phyloP scores from a whole-genome alignment of 805 yeast genomes.

The Yarrowia keelungensis region DNA sequence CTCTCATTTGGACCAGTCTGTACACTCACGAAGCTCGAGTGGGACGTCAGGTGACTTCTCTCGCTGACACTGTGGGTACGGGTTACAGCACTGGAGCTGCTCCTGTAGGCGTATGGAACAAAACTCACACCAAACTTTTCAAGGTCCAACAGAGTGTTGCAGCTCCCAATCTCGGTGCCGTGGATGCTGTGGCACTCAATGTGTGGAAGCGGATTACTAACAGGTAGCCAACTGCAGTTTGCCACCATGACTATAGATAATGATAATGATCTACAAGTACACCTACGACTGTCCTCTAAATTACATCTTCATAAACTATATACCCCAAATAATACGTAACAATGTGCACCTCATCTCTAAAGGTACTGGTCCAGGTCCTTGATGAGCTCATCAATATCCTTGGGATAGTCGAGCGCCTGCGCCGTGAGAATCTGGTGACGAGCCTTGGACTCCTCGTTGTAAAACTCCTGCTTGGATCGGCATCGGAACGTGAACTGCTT shows the following conservation, averaged over 20 bases:
- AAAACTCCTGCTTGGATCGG: slow-evolving; percentile 82
- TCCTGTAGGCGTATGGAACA: slow-evolving; percentile 32
- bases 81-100: slow-evolving; percentile 8
- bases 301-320: neutral
- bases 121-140: slow-evolving; percentile 30
- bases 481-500: slow-evolving; percentile 76
- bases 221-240: neutral
- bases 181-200: slow-evolving; percentile 33
- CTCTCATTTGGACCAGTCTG: slow-evolving; percentile 21
- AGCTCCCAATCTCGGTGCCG: slow-evolving; percentile 25
- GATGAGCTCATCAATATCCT: slow-evolving; percentile 46
- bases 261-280: neutral
- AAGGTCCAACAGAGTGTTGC: slow-evolving; percentile 29
- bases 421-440: slow-evolving; percentile 71
- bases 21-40: slow-evolving; percentile 31
- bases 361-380: slow-evolving; percentile 40
- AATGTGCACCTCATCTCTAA: neutral
- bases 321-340: neutral
- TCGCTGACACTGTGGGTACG: slow-evolving; percentile 27
- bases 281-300: too few relatives aligned
- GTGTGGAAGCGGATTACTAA: slow-evolving; percentile 37
- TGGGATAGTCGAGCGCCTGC: slow-evolving; percentile 48
- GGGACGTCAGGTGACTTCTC: slow-evolving; percentile 31
- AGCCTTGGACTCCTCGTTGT: slow-evolving; percentile 71
- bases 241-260: neutral